Base-by-base conservation (phyloP, 2,329 filamentous ascomycete species). In the Didymosphaeria variabile region DNA sequence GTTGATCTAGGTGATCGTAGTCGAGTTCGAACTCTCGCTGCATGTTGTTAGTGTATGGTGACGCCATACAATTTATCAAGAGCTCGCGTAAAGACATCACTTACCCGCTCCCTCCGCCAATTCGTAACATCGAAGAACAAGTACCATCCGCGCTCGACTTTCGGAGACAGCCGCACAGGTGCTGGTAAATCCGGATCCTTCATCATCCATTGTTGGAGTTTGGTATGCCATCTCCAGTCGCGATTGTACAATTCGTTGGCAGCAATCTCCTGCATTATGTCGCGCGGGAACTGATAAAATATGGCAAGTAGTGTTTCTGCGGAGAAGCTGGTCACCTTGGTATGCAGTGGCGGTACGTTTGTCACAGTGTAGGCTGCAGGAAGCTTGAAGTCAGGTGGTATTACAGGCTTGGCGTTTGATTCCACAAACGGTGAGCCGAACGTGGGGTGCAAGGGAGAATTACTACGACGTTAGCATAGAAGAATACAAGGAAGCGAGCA, bases 221-320 rank as follows among this genome's bases (percentile, higher is more conserved):
- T 77, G 67, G 81, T 86, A 75, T 86, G 84, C 80, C 83, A 86
- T 54, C 84, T 77, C 84, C 84, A 86, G 63, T 84, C 82, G 34
- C 83, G 80, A 34, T 77, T 78, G 68, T 80, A 83, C 70, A 91
- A 77, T 71, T 90, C 88, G 59, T 85, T 82, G 8, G 88, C 88
- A 6, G 88, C 88, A 49, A 88, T 79, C 71, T 91, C 88, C 71
- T 91, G 88, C 73, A 88, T 82, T 58, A 89, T 84, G 69, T 90
- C 88, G 60, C 86, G 81, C 15, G 88, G 87, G 79, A 87, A 86
- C 64, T 87, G 88, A 77, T 90, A 91, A 81, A 91, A 91, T 61
- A 90, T 89, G 71, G 87, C 88, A 72, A 91, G 89, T 5, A 91
- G 80, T 0, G 88, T 90, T 72, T 91, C 88, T 65, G 87, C 83